Base-by-base conservation (phyloP, 2,329 filamentous ascomycete species). In the Aspergillus sp. region DNA sequence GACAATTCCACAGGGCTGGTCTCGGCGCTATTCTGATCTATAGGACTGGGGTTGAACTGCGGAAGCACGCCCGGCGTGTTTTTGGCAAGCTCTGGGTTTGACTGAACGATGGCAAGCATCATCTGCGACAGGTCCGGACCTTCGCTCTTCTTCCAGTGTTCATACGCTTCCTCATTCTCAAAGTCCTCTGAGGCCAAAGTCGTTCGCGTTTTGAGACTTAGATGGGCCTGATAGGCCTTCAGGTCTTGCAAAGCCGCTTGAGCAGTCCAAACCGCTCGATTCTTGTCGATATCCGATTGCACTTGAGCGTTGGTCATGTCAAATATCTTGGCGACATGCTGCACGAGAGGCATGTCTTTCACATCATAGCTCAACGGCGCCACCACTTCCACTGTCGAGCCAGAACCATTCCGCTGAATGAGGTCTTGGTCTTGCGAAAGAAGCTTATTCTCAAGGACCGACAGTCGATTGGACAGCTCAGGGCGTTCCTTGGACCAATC, bases 291-390 rank as follows among this genome's bases (percentile, higher is more conserved):
- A 59, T 96, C 90, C 39, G 80, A 79, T 69, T 98, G 93, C 4
- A 90, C 84, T 55, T 93, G 83, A 1, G 83, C 81, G 54, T 85
- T 81, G 39, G 82, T 82, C 49, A 91, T 76, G 40, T 85, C 86
- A 68, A 97, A 98, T 52, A 96, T 86, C 57, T 79, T 83, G 43
- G 85, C 86, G 28, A 98, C 90, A 33, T 85, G 80, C 64, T 93
- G 85, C 29, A 95, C 93, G 69, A 96, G 79, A 34, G 84, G 84
- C 93, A 98, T 98, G 63, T 98, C 93, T 68, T 93, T 95, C 62
- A 97, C 85, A 66, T 96, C 88, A 66, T 95, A 88, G 61, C 82
- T 93, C 48, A 94, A 73, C 7, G 91, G 89, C 2, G 89, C 80
- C 47, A 86, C 77, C 26, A 91, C 86, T 65, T 96, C 91, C 52